Evolutionary conservation across 1,284 basidiomycete species (phyloP).

Genomic region (Ganoderma multipileum): DNA sequence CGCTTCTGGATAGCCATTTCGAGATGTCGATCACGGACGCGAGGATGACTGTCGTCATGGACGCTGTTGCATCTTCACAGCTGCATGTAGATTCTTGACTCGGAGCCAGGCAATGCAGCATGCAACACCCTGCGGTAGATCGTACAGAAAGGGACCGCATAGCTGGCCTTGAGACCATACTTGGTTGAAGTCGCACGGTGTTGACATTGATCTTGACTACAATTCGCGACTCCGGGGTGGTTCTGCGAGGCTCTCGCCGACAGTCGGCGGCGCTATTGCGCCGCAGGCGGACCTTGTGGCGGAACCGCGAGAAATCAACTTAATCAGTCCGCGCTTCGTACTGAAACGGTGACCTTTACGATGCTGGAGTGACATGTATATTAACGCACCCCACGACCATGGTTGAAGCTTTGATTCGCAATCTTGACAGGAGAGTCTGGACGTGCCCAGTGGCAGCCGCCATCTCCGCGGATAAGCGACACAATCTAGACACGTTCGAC

Average conservation of each 20-base stretch:
- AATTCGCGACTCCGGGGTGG: neutral
- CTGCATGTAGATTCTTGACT: neutral
- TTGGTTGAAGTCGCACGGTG: neutral
- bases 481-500: neutral
- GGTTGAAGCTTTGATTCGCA: neutral
- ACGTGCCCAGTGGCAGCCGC: neutral
- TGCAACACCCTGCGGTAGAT: neutral
- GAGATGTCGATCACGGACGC: neutral
- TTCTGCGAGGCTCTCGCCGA: neutral
- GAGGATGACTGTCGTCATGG: conserved; percentile 4
- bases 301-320: neutral
- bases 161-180: neutral
- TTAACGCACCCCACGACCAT: neutral
- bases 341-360: neutral
- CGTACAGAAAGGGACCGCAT: neutral
- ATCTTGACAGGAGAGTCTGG: neutral
- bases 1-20: neutral
- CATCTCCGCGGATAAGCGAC: neutral
- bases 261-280: neutral
- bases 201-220: neutral
- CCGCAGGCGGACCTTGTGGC: neutral
- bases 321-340: neutral
- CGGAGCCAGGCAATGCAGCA: neutral
- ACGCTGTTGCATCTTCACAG: neutral
- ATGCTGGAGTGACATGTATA: neutral